Evolutionary conservation across 768 basidiomycete genomes (phyloP), one percentile per base, ranked within the genome.

Genomic region (Kwoniella dendrophila): DNA sequence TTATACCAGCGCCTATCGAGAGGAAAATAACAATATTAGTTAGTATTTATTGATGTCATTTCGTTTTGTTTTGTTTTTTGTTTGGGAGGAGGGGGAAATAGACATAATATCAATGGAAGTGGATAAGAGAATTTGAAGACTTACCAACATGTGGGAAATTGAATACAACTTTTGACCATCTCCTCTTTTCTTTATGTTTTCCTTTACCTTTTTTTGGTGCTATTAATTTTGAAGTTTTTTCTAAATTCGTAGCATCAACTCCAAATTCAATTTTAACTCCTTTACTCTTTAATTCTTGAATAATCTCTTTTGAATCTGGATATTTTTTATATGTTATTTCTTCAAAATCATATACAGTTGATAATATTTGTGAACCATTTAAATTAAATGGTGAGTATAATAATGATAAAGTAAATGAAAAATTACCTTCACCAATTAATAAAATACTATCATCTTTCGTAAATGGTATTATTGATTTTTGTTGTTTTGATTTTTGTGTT

Each of bases 91-190:
- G n/a, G n/a, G n/a, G n/a, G n/a, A n/a, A n/a, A n/a, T n/a, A n/a
- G n/a, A n/a, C n/a, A n/a, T n/a, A n/a, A n/a, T n/a, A n/a, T n/a
- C n/a, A n/a, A n/a, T n/a, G n/a, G n/a, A n/a, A n/a, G n/a, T n/a
- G n/a, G n/a, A 3, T 30, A 4, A n/a, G 27, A 53, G 32, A 8
- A n/a, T n/a, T n/a, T n/a, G 33, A 53, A 36, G 2, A 72, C 85
- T 66, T 71, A 90, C 94, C 94, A 71, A 89, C 89, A 81, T 98
- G 95, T 61, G 95, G 95, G 75, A 97, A 98, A 77, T 98, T 96
- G 88, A 92, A 97, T 6, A 90, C 86, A 59, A 97, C 84, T 63
- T 84, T 85, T 78, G 62, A 92, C 88, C 85, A 88, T 89, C 56
- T 80, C 84, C 49, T 40, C 69, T 48, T 53, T 66, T 0, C 84